A percentile compares a stretch with the other conserved stretches of the same genome.
Evolutionary conservation across 208 protist genomes (phyloP).

Genomic region (Leishmania gerbilli): DNA sequence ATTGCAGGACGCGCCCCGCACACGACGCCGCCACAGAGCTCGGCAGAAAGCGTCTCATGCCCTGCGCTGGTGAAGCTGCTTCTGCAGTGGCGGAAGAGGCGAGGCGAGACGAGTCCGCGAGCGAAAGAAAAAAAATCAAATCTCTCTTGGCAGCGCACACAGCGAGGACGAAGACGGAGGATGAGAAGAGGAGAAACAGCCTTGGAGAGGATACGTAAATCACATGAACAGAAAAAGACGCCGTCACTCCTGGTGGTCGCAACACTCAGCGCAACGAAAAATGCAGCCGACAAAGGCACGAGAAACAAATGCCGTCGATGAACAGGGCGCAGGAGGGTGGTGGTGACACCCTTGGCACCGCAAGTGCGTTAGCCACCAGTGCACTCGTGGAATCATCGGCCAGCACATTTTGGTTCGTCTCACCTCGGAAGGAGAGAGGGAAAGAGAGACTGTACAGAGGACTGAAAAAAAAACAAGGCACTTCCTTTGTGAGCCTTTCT

Average conservation of each 20-base stretch:
- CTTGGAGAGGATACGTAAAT: background rate
- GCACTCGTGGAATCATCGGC: background rate
- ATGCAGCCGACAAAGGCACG: background rate
- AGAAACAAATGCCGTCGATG: background rate
- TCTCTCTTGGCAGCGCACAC: background rate
- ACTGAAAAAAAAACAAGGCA: background rate
- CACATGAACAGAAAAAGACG: background rate
- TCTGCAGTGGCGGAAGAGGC: background rate
- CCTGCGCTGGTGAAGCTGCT: background rate
- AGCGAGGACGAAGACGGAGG: background rate
- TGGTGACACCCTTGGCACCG: background rate
- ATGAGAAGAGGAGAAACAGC: background rate
- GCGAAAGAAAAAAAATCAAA: background rate
- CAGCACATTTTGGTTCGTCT: background rate
- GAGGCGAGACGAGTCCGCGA: background rate
- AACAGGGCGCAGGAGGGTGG: background rate
- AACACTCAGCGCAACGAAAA: background rate
- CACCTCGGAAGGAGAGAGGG: background rate
- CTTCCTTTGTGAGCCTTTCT: background rate
- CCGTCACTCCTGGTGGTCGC: background rate
- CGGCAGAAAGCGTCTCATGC: slow-evolving; percentile 11
- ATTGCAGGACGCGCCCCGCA: background rate
- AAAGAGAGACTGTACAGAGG: background rate
- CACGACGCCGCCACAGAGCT: background rate
- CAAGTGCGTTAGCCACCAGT: background rate